Evolutionary conservation across 805 yeast genomes (phyloP).

Genomic region (Metschnikowia amazonensis): DNA sequence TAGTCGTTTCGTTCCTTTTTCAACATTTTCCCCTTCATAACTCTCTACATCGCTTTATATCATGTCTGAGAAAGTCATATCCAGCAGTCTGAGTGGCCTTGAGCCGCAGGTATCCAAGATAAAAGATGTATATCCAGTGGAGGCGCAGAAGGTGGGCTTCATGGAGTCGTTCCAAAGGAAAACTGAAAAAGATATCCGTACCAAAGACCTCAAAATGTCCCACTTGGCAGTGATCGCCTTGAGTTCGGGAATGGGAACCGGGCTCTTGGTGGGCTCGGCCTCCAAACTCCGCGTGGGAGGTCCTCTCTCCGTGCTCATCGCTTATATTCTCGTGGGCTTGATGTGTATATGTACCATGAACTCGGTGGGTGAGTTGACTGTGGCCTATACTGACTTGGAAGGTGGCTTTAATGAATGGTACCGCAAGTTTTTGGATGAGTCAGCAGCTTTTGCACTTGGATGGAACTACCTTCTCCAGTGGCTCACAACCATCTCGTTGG

Average conservation of each 20-base stretch:
- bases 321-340: conserved; percentile 23
- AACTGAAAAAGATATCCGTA: conserved; percentile 9
- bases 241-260: conserved; percentile 40
- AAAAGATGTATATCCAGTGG: conserved; percentile 2
- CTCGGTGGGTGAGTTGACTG: conserved; percentile 51
- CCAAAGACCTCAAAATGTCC: conserved; percentile 18
- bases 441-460: conserved; percentile 36
- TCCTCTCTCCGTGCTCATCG: conserved; percentile 23
- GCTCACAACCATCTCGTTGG: conserved; percentile 21
- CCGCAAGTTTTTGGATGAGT: conserved; percentile 33
- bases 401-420: conserved; percentile 30
- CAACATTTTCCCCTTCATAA: background rate
- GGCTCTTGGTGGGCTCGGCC: conserved; percentile 41
- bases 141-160: conserved; percentile 12
- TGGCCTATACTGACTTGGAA: conserved; percentile 51
- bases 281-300: conserved; percentile 25
- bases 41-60: background rate
- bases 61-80: conserved; percentile 5
- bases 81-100: conserved; percentile 9
- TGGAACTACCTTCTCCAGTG: conserved; percentile 37
- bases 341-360: conserved; percentile 33
- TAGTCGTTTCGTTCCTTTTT: background rate
- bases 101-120: conserved; percentile 19
- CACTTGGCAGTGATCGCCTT: conserved; percentile 36
- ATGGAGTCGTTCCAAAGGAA: conserved; percentile 18